Percentiles rank a stretch among this genome's conserved stretches.
phyloP scores from a whole-genome alignment of 1,139 yeast genomes.

The Yamadazyma spencermartinsiae region DNA sequence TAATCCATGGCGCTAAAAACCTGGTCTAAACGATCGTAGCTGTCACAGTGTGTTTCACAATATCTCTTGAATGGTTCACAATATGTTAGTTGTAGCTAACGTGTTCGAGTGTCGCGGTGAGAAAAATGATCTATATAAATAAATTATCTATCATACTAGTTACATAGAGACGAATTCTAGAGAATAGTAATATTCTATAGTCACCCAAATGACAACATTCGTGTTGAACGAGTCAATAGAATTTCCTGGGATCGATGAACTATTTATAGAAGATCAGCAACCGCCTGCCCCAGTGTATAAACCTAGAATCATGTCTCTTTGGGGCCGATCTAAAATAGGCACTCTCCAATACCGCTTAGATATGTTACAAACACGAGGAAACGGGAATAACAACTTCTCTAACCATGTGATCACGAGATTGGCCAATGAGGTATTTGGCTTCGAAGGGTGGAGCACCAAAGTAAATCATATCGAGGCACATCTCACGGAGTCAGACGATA shows the following conservation, averaged over 20 bases:
- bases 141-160: background rate
- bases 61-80: background rate
- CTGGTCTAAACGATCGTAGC: background rate
- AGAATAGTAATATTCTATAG: no score
- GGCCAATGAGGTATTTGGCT: constrained; percentile 69
- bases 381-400: constrained; percentile 14
- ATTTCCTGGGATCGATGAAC: constrained; percentile 11
- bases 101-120: no score
- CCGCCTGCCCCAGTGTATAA: background rate
- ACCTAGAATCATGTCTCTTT: constrained; percentile 12
- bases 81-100: background rate
- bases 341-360: constrained; percentile 38
- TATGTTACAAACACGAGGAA: constrained; percentile 20
- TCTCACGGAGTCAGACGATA: constrained; percentile 20
- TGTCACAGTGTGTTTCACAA: background rate
- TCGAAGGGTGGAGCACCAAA: constrained; percentile 63
- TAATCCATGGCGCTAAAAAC: constrained; percentile 31
- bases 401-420: constrained; percentile 38
- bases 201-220: no score
- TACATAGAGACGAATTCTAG: background rate
- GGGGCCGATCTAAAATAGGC: constrained; percentile 38
- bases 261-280: constrained; percentile 6
- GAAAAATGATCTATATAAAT: no score
- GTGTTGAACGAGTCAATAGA: constrained; percentile 4
- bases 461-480: constrained; percentile 31